Conservation (phyloP, 1,139 yeast species). For the Magnusiomyces clavatus region DNA sequence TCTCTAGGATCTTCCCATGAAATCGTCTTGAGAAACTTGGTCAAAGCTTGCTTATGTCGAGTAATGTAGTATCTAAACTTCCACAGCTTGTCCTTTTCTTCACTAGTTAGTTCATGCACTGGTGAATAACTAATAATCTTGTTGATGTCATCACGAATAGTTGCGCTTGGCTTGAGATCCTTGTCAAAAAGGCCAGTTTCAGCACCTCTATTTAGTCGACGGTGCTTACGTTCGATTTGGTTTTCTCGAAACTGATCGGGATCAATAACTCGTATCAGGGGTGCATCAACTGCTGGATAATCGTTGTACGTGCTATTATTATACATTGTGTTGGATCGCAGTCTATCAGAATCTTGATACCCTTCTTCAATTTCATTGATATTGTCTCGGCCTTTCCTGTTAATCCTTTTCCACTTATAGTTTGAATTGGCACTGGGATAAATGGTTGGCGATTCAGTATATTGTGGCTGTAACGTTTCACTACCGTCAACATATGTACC, state of each 20-base stretch:
- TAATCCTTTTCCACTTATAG: too few relatives aligned
- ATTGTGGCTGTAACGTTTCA: constrained; percentile 1
- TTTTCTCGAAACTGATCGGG: constrained; percentile 61
- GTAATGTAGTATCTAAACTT: constrained; percentile 81
- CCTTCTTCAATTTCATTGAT: neutral
- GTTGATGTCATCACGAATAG: constrained; percentile 64
- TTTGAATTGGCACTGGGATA: neutral
- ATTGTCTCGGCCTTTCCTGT: neutral
- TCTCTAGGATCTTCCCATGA: constrained; percentile 85
- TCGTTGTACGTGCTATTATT: constrained; percentile 13
- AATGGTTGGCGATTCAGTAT: constrained; percentile 6
- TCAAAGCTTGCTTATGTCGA: constrained; percentile 64
- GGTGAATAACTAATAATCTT: constrained; percentile 70
- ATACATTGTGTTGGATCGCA: too few relatives aligned
- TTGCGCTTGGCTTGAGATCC: constrained; percentile 84
- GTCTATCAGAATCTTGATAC: constrained; percentile 4
- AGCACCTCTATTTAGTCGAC: constrained; percentile 75
- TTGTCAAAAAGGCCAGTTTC: constrained; percentile 70
- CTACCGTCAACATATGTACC: constrained; percentile 8
- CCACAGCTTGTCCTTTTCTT: constrained; percentile 88
- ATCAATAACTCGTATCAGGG: constrained; percentile 47
- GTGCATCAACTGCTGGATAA: constrained; percentile 16
- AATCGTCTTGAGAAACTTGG: constrained; percentile 80
- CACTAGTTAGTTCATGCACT: constrained; percentile 68
- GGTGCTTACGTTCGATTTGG: constrained; percentile 82